Evolutionary conservation across 495 filamentous ascomycete species (phyloP).

Genomic region (Lichenothelia convexa): DNA sequence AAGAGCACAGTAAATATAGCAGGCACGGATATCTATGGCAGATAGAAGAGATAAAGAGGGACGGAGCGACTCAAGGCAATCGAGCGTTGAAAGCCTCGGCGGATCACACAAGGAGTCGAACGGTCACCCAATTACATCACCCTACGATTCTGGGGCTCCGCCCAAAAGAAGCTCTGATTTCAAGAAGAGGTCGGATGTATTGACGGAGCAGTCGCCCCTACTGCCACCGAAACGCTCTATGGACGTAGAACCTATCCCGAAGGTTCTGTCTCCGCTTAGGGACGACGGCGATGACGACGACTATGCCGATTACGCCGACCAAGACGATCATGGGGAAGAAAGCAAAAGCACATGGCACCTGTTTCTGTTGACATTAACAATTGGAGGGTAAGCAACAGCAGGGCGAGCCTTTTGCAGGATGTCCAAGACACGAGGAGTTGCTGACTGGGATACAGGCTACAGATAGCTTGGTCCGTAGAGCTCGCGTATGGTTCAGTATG

Average conservation of each 20-base stretch:
- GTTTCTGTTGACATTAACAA: constrained; percentile 62
- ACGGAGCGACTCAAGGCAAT: too few species aligned
- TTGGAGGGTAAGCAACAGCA: constrained; percentile 61
- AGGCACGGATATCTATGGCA: too few species aligned
- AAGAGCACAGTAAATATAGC: too few species aligned
- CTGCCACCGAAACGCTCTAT: constrained; percentile 28
- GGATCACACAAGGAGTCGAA: too few species aligned
- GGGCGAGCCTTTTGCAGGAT: too few species aligned
- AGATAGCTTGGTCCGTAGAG: constrained; percentile 90
- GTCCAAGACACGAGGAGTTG: too few species aligned
- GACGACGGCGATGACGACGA: constrained; percentile 23
- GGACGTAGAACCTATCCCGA: constrained; percentile 12
- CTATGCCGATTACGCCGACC: constrained; percentile 18
- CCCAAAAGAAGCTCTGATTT: too few species aligned
- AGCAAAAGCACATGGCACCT: constrained; percentile 71
- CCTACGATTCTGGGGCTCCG: too few species aligned
- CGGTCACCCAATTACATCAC: too few species aligned
- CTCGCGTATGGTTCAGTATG: constrained; percentile 64
- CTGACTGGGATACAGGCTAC: constrained; percentile 33
- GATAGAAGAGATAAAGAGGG: too few species aligned
- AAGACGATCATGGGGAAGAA: constrained; percentile 29
- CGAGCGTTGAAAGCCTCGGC: too few species aligned
- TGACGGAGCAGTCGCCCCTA: constrained; percentile 44
- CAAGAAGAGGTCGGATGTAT: too few species aligned
- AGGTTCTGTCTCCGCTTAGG: constrained; percentile 12